Evolutionary conservation across 192 early-diverging fungal genomes (phyloP).

Genomic region (Rhizophagus prolifer): DNA sequence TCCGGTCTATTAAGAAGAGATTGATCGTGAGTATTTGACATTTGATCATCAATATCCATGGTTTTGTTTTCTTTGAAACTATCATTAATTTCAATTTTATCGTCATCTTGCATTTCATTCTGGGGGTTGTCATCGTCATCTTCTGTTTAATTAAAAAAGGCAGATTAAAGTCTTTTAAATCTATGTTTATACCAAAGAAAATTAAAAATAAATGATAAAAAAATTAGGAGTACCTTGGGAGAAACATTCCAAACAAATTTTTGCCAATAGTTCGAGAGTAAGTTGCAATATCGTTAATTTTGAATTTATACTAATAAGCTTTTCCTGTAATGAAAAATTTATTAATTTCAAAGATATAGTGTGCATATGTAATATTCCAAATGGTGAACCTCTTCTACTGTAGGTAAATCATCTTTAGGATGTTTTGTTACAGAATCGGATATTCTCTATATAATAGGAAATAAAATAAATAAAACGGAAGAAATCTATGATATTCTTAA

Average conservation of each 20-base stretch:
- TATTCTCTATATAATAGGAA: not conserved
- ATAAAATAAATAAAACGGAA: not conserved
- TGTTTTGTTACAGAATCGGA: not conserved
- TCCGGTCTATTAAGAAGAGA: conserved; percentile 32
- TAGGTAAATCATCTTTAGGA: not conserved
- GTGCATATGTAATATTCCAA: not conserved
- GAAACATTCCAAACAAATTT: conserved; percentile 71
- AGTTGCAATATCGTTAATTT: conserved; percentile 65
- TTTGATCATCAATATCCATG: conserved; percentile 43
- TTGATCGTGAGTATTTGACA: conserved; percentile 41
- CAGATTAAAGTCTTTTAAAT: not conserved
- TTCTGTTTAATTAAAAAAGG: not conserved
- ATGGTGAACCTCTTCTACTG: not conserved
- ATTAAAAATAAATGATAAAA: not conserved
- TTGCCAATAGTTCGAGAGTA: conserved; percentile 79
- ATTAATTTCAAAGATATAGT: not conserved
- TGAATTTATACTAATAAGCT: conserved; percentile 49
- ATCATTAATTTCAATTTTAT: conserved; percentile 37
- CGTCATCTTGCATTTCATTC: conserved; percentile 33
- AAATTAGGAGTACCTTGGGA: conserved; percentile 36
- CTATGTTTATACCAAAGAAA: not conserved
- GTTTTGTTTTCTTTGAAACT: conserved; percentile 44
- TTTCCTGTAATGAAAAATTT: conserved; percentile 24
- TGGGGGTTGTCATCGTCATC: conserved; percentile 51
- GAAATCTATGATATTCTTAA: not conserved